Evolutionary conservation across 2,329 filamentous ascomycete genomes (phyloP), one percentile per base, ranked within the genome.

Genomic region (Sporothrix brasiliensis): DNA sequence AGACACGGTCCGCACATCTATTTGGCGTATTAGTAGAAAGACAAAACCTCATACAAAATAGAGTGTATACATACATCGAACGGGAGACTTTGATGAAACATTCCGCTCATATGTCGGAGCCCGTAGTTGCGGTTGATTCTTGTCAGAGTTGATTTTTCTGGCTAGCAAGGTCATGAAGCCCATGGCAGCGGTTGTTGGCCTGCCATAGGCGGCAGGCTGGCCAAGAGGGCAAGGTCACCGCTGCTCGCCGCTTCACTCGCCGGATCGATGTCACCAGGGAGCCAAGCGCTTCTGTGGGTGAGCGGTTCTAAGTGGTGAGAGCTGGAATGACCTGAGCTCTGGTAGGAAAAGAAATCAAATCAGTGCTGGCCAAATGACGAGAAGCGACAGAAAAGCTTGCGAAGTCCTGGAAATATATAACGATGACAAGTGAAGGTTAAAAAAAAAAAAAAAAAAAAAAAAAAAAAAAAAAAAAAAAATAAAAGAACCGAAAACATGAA

Each of bases 81-180:
- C 68, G 6, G 76, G 75, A 7, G 73, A 72, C 1, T 68, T 65
- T n/a, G 72, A 60, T 1, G 75, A 69, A 2, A 69, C 9, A 4
- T 74, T 73, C 30, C 72, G 65, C n/a, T 74, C 71, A 52, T 75
- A 77, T 27, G 75, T 72, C 13, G 73, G 74, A 4, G 75, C 70
- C 69, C 74, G 76, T 9, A 73, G 10, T 4, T 70, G 63, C 16
- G 61, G 34, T 14, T 72, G 63, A 24, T 50, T 67, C 69, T 75
- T 77, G 27, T 75, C 73, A 19, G 71, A 56, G 27, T 72, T 58
- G 14, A 73, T 49, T 66, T 75, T 78, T 56, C 72, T 75, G 5
- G 75, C 73, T 49, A 79, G 65, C 47, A 79, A 76, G 73, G 75
- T 77, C 60, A 79, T 71, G 68, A 79, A 73, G 68, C 78, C 78